Evolutionary conservation across 305 asterid species (phyloP).

Genomic region (Fraxinus paxiana): DNA sequence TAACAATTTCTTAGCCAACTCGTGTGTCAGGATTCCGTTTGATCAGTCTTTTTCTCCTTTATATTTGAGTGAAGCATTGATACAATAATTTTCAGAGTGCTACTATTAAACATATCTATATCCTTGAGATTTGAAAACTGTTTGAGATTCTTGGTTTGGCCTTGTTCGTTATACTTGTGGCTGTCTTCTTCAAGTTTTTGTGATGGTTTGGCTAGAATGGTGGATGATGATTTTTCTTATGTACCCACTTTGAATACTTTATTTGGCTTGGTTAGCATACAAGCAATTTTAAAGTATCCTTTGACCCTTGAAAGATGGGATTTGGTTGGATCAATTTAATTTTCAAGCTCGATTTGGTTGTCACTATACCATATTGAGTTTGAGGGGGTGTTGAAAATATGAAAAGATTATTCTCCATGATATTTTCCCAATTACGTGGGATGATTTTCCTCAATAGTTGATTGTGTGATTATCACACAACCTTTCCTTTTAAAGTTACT

Average conservation of each 20-base stretch:
- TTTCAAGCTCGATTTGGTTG: not conserved
- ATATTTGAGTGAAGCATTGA: not conserved
- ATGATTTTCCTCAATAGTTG: not conserved
- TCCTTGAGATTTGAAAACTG: not conserved
- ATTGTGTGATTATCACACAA: not conserved
- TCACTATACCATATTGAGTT: not conserved
- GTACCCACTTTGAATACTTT: not conserved
- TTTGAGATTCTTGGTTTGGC: not conserved
- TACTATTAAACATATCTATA: not conserved
- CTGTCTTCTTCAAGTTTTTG: not conserved
- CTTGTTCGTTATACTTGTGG: not conserved
- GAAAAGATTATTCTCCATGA: not conserved
- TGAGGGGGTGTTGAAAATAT: not conserved
- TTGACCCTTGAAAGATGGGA: not conserved
- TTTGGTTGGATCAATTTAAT: not conserved
- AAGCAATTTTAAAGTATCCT: not conserved
- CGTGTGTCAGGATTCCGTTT: not conserved
- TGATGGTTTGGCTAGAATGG: not conserved
- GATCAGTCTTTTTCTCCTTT: not conserved
- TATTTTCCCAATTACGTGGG: not conserved
- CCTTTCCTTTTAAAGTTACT: not conserved
- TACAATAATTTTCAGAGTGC: not conserved
- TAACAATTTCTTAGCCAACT: not conserved
- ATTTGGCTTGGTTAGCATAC: not conserved
- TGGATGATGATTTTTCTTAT: not conserved